Evolutionary conservation across 805 yeast genomes (phyloP).

Genomic region (Schwanniomyces occidentalis): DNA sequence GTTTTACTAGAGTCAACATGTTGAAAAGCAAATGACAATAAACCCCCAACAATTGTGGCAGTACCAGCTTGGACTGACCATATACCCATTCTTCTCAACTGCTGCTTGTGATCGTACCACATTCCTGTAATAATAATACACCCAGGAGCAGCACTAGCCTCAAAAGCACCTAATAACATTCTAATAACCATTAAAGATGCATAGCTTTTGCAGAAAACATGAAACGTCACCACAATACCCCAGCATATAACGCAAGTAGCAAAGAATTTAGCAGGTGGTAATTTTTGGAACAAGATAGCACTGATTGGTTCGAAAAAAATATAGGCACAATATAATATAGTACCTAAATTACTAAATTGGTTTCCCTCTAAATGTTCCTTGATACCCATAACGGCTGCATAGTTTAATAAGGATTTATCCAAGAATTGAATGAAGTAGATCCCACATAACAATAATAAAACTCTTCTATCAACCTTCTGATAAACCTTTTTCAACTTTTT

Average conservation of each 20-base stretch:
- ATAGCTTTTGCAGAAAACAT: conserved; percentile 52
- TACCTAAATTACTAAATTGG: conserved; percentile 53
- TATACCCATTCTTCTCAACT: conserved; percentile 51
- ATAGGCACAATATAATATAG: conserved; percentile 54
- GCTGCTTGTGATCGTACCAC: conserved; percentile 60
- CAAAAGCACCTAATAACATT: conserved; percentile 54
- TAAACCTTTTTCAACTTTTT: conserved; percentile 8
- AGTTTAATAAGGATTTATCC: conserved; percentile 59
- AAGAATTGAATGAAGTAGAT: conserved; percentile 58
- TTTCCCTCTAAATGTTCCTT: conserved; percentile 46
- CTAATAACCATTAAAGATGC: conserved; percentile 58
- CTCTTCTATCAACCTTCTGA: conserved; percentile 46
- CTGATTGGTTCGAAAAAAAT: conserved; percentile 55
- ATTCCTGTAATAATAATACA: conserved; percentile 58
- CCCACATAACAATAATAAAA: conserved; percentile 51
- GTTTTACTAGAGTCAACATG: conserved; percentile 37
- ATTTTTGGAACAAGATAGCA: conserved; percentile 42
- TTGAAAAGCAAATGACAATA: conserved; percentile 51
- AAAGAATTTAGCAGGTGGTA: conserved; percentile 54
- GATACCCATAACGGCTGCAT: conserved; percentile 68
- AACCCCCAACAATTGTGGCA: conserved; percentile 51
- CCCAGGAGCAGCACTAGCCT: conserved; percentile 56
- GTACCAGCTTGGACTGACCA: conserved; percentile 62
- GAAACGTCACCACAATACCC: conserved; percentile 54
- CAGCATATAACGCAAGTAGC: conserved; percentile 49